These are phyloP conservation scores for Diaporthe vaccinii DNA, from an alignment of 2,329 filamentous ascomycete genomes.

Conservation along the genomic window DNA sequence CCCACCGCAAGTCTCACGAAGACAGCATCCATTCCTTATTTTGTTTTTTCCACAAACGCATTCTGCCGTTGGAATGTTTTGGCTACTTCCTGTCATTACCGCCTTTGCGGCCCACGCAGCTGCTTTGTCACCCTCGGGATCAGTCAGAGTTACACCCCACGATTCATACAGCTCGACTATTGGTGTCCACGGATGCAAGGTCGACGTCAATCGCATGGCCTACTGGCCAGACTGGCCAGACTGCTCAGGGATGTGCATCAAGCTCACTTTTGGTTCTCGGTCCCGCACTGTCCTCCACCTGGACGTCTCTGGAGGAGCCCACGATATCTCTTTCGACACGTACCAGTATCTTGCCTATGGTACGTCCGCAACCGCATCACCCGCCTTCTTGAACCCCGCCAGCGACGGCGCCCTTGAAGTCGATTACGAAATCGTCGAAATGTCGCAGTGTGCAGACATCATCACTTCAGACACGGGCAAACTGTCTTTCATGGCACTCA, in stretches of 20 bases:
- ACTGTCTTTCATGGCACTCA: constrained; percentile 67
- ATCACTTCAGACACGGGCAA: constrained; percentile 63
- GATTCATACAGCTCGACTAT: constrained; percentile 68
- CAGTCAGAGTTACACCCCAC: constrained; percentile 65
- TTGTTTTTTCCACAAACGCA: neutral
- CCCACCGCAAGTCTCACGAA: neutral
- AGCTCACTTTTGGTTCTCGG: constrained; percentile 61
- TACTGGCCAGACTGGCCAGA: constrained; percentile 69
- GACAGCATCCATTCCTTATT: constrained; percentile 14
- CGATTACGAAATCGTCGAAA: constrained; percentile 60
- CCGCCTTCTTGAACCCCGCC: constrained; percentile 53
- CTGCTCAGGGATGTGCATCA: constrained; percentile 70
- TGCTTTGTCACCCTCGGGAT: constrained; percentile 21
- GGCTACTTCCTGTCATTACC: neutral
- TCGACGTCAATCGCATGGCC: constrained; percentile 71
- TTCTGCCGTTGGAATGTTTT: neutral
- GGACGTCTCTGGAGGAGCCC: constrained; percentile 67
- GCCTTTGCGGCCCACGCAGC: neutral
- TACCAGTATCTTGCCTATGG: constrained; percentile 71
- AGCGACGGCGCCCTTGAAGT: constrained; percentile 65
- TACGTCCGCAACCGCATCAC: constrained; percentile 55
- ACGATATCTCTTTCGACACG: constrained; percentile 73
- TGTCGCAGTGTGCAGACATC: constrained; percentile 63
- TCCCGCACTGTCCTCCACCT: constrained; percentile 70
- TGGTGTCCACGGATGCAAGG: constrained; percentile 71